Base-by-base conservation (phyloP, 441 rosid genomes). In the Gossypium aridum region DNA sequence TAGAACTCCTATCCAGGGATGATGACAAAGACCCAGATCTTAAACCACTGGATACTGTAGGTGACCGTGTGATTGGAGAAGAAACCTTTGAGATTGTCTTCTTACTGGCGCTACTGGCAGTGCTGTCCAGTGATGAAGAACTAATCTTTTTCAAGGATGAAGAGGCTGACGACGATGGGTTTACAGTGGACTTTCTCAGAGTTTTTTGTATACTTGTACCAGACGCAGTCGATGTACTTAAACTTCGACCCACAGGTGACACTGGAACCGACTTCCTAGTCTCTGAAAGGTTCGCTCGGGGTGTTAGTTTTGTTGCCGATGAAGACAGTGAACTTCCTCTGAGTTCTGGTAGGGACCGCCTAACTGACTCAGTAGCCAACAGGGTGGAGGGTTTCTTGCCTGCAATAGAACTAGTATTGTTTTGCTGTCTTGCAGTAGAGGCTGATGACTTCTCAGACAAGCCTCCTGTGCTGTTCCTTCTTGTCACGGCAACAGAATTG, bases 381-480 rank as follows among this genome's bases (percentile, higher is more conserved):
- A 80, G 82, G 82, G 82, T 57, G 80, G 78, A 64, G 54, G 64
- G 55, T 75, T 82, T 89, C 82, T 84, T 88, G 19, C 86, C 81
- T 39, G 77, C 60, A 83, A 63, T 74, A 57, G 79, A 75, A 79
- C 75, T 23, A 60, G 65, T 78, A 71, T 34, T 80, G 68, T 57
- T 79, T 19, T 64, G 81, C 71, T 10, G 76, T 65, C 76, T 81
- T 1, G 70, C 26, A 37, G 75, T 67, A 71, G 89, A 65, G 71
- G 69, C 73, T 8, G 79, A 49, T 60, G 83, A 70, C 80, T 95
- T 95, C 79, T 86, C 92, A 19, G 87, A 45, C 78, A 91, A 77
- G 64, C 98, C 97, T 60, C 99, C 99, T 7, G 96, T 93, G 81
- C 98, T 96, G 76, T 88, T 93, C 78, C 97, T 83, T 83, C 98